Evolutionary conservation across 805 yeast species (phyloP).

Genomic region (Lipomyces sp.): DNA sequence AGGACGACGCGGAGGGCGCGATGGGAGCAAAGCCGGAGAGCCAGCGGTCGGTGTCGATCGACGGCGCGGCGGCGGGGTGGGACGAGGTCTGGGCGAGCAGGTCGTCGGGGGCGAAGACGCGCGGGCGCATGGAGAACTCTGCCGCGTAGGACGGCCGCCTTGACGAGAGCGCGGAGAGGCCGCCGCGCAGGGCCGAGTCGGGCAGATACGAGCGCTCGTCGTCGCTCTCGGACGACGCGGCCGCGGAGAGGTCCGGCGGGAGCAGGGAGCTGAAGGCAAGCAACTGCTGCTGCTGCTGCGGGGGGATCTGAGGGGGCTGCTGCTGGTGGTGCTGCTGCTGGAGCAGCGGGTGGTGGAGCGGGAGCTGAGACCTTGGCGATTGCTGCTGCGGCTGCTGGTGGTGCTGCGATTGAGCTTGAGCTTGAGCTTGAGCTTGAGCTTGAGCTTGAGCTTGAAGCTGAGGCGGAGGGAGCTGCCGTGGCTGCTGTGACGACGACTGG

Average conservation of each 20-base stretch:
- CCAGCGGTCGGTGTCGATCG: slow-evolving; percentile 24
- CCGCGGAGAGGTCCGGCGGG: slow-evolving; percentile 6
- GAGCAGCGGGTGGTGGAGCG: too few species aligned
- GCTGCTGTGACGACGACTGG: too few species aligned
- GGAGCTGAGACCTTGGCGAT: too few species aligned
- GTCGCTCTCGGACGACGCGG: slow-evolving; percentile 17
- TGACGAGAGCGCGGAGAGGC: slow-evolving; percentile 54
- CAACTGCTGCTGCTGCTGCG: too few species aligned
- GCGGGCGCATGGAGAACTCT: slow-evolving; percentile 46
- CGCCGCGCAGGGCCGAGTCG: slow-evolving; percentile 40
- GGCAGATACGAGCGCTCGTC: slow-evolving; percentile 8
- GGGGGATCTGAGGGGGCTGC: too few species aligned
- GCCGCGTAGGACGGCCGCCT: slow-evolving; percentile 68
- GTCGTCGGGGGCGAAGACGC: slow-evolving; percentile 19
- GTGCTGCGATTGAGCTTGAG: too few species aligned
- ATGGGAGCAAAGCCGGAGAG: neutral
- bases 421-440: too few species aligned
- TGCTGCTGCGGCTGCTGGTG: too few species aligned
- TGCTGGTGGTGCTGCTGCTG: too few species aligned
- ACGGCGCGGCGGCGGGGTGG: slow-evolving; percentile 18
- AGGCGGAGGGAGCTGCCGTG: too few species aligned
- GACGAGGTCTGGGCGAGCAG: slow-evolving; percentile 18
- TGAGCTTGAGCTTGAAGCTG: too few species aligned
- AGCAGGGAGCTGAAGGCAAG: neutral
- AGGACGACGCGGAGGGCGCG: neutral